phyloP scores from a whole-genome alignment of 495 filamentous ascomycete species.

The Hyaloscypha hepaticicola region DNA sequence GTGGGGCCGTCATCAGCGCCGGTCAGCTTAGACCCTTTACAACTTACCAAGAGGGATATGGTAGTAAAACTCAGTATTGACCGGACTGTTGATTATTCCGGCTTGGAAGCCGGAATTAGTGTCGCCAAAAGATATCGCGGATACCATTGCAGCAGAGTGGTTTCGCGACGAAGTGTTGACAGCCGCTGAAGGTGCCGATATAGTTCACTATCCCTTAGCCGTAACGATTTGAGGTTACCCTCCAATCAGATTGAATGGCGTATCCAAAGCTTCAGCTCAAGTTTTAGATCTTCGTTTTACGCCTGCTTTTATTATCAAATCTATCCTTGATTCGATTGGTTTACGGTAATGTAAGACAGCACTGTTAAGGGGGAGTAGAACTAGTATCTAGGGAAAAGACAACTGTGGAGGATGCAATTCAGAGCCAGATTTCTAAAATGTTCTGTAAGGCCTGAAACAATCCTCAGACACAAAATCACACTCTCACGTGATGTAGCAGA shows the following conservation, averaged over 20 bases:
- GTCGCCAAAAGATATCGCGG: conserved; percentile 33
- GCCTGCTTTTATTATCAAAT: no score
- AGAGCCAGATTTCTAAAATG: conserved; percentile 4
- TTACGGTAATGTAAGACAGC: not conserved
- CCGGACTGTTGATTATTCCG: conserved; percentile 32
- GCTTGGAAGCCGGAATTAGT: conserved; percentile 34
- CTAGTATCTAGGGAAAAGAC: not conserved
- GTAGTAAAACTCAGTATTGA: conserved; percentile 35
- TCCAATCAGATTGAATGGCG: conserved; percentile 19
- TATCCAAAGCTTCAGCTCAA: conserved; percentile 18
- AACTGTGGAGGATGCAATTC: conserved; percentile 2
- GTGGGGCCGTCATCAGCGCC: not conserved
- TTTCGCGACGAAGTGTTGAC: conserved; percentile 19
- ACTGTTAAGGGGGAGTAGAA: conserved; percentile 2
- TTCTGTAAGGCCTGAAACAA: not conserved
- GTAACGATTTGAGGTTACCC: conserved; percentile 9
- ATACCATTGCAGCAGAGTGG: conserved; percentile 17
- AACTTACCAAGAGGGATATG: conserved; percentile 21
- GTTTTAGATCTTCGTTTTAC: not conserved
- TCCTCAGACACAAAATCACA: not conserved
- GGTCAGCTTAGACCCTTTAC: not conserved
- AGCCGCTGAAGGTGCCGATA: conserved; percentile 22
- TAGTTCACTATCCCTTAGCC: conserved; percentile 19
- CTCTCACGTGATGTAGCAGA: conserved; percentile 2
- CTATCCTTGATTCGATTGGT: no score